Evolutionary conservation across 2,329 filamentous ascomycete species (phyloP).

Genomic region (Sarocladiaceae sp.): DNA sequence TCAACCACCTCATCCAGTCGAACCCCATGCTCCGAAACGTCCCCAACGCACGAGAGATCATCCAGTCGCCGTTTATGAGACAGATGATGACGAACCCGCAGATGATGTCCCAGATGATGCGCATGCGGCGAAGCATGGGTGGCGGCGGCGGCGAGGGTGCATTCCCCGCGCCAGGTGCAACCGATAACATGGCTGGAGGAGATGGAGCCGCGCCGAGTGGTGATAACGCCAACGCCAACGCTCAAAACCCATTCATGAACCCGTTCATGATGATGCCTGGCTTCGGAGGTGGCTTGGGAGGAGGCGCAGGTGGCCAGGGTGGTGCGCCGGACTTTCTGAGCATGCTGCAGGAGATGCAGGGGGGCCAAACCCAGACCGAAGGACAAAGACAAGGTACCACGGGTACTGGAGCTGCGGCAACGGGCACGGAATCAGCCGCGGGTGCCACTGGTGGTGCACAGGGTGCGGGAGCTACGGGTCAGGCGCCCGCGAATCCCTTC

Average conservation of each 20-base stretch:
- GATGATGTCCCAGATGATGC: conserved; percentile 72
- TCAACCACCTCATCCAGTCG: conserved; percentile 89
- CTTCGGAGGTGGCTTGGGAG: conserved; percentile 1
- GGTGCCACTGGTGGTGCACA: conserved; percentile 15
- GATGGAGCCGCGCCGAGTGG: conserved; percentile 21
- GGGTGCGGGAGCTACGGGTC: conserved; percentile 16
- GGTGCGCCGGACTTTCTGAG: conserved; percentile 13
- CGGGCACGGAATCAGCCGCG: conserved; percentile 12
- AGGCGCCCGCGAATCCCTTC: conserved; percentile 57
- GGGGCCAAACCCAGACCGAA: background rate
- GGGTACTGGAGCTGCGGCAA: conserved; percentile 5
- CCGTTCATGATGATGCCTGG: conserved; percentile 21
- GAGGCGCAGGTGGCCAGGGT: conserved; percentile 4
- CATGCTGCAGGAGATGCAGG: conserved; percentile 13
- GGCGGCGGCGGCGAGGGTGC: conserved; percentile 41
- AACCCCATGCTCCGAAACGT: conserved; percentile 76
- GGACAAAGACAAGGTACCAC: background rate
- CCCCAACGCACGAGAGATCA: conserved; percentile 73
- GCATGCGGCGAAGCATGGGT: conserved; percentile 69
- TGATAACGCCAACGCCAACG: conserved; percentile 22
- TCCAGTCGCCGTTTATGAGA: conserved; percentile 82
- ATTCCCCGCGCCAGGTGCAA: conserved; percentile 88
- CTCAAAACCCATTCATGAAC: conserved; percentile 37
- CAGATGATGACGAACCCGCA: conserved; percentile 90
- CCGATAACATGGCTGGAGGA: conserved; percentile 69